Conservation (phyloP, 2,329 filamentous ascomycete species). For the Hypocrella siamensis region DNA sequence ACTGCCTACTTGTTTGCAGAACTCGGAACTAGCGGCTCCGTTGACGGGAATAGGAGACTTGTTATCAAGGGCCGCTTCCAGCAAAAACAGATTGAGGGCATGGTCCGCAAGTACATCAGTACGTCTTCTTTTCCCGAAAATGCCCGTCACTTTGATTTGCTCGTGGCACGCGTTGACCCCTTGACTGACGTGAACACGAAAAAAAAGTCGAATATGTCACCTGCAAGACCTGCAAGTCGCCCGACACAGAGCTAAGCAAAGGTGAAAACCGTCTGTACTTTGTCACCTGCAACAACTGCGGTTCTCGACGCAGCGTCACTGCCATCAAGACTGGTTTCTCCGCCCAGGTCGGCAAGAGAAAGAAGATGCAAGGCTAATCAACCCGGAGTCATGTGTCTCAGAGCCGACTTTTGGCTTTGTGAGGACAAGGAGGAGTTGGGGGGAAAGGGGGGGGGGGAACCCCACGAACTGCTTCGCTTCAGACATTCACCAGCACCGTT, state of each 20-base stretch:
- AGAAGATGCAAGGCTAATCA: constrained; percentile 82
- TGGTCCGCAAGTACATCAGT: constrained; percentile 90
- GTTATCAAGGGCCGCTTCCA: constrained; percentile 99
- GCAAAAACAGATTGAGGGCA: constrained; percentile 98
- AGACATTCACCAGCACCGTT: too few species aligned
- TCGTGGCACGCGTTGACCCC: background rate
- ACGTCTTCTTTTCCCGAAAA: too few species aligned
- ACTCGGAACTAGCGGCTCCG: constrained; percentile 90
- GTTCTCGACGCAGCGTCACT: constrained; percentile 72
- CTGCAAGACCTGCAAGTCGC: constrained; percentile 93
- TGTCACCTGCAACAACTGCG: constrained; percentile 82
- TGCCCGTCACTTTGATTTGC: too few species aligned
- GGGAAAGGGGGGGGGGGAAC: too few species aligned
- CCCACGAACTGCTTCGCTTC: too few species aligned
- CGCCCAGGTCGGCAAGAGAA: constrained; percentile 96
- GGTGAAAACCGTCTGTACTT: constrained; percentile 99
- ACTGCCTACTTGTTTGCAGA: constrained; percentile 95
- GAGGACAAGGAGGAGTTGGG: too few species aligned
- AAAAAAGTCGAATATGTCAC: constrained; percentile 83
- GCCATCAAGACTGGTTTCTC: constrained; percentile 99
- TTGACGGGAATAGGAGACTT: constrained; percentile 79
- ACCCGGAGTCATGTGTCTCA: too few species aligned
- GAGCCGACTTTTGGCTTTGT: too few species aligned
- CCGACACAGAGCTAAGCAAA: constrained; percentile 93
- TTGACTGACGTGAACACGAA: background rate